Conservation (phyloP, 2,329 filamentous ascomycete genomes). For the Thielaviopsis populi region DNA sequence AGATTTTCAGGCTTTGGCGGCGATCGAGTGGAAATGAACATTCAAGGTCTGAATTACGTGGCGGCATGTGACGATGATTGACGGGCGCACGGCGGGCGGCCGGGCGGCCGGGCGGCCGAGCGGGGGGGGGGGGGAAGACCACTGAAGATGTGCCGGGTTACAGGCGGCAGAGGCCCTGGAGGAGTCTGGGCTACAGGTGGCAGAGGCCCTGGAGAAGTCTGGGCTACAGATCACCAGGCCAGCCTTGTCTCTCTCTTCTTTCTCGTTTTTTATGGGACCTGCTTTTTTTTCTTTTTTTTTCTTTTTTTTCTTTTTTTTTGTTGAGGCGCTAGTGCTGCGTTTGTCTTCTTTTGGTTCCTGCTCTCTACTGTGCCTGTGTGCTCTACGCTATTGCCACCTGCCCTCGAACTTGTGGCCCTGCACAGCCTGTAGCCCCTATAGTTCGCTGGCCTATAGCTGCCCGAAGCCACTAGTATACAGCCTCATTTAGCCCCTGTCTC, state of each 20-base stretch:
- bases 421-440: no score
- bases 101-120: neutral
- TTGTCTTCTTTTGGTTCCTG: neutral
- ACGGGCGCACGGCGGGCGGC: neutral
- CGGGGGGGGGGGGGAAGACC: neutral
- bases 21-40: neutral
- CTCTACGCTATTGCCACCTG: no score
- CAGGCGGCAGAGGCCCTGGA: neutral
- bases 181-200: neutral
- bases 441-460: no score
- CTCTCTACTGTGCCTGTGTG: no score
- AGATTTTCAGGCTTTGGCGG: no score
- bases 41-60: neutral
- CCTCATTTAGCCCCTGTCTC: neutral
- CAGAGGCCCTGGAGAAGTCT: neutral
- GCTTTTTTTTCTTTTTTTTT: neutral
- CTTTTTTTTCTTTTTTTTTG: neutral
- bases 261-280: no score
- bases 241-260: neutral
- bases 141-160: neutral
- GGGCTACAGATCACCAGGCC: neutral
- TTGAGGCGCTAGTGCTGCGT: neutral
- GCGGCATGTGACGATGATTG: neutral
- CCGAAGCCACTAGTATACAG: no score
- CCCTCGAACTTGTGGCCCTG: no score